Evolutionary conservation across 805 yeast species (phyloP).

Genomic region (Hyphopichia homilentoma): DNA sequence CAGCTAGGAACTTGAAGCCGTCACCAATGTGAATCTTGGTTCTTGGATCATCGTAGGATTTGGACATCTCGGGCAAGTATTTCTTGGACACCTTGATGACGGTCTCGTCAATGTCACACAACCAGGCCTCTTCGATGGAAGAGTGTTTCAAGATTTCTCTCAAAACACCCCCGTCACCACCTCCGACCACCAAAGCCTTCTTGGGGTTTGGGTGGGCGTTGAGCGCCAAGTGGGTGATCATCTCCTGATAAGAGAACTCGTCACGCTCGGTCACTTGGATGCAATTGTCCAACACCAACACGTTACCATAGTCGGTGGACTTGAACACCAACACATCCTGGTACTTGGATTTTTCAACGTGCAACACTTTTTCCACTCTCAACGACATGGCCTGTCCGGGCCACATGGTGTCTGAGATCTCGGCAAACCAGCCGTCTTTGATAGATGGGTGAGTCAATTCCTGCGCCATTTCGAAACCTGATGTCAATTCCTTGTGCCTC

Average conservation of each 20-base stretch:
- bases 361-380: conserved; percentile 80
- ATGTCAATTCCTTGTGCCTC: too few relatives aligned
- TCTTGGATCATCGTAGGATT: conserved; percentile 82
- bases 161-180: conserved; percentile 98
- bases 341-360: conserved; percentile 80
- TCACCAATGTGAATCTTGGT: conserved; percentile 90
- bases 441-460: conserved; percentile 54
- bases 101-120: conserved; percentile 94
- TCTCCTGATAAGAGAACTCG: conserved; percentile 96
- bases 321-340: conserved; percentile 94
- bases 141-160: conserved; percentile 92
- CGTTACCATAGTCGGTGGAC: conserved; percentile 92
- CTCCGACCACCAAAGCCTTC: conserved; percentile 92
- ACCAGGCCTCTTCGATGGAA: conserved; percentile 79
- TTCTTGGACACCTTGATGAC: conserved; percentile 84
- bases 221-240: conserved; percentile 92
- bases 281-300: conserved; percentile 88
- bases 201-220: conserved; percentile 94
- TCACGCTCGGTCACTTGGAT: conserved; percentile 97
- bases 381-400: conserved; percentile 98
- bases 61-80: conserved; percentile 84
- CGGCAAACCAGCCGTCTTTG: conserved; percentile 95
- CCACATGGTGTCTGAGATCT: conserved; percentile 93
- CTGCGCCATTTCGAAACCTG: conserved; percentile 17
- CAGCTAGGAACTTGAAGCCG: conserved; percentile 92